These are phyloP conservation scores for Astrothelium macrocarpum DNA, from an alignment of 495 filamentous ascomycete genomes.

Conservation along the genomic window DNA sequence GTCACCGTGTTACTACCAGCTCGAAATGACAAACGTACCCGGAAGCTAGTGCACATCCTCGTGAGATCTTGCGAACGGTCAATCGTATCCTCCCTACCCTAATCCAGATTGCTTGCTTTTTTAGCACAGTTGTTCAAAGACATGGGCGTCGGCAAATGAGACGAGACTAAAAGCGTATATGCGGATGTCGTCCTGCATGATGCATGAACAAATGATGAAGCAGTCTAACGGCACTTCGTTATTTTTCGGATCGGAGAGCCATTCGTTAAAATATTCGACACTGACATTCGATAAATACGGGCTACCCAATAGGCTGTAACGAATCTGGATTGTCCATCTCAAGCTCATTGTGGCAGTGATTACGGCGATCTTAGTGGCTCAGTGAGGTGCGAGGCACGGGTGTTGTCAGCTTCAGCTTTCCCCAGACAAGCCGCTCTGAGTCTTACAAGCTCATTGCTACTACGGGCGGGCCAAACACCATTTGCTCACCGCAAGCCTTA, in stretches of 20 bases:
- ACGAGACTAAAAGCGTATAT: not conserved
- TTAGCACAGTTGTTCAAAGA: no score
- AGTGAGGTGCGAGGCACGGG: not conserved
- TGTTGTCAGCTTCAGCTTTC: conserved; percentile 7
- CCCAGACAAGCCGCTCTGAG: not conserved
- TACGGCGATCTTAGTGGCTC: not conserved
- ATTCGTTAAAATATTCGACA: no score
- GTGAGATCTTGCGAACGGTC: no score
- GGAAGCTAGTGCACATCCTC: no score
- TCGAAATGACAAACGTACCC: no score
- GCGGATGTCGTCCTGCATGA: not conserved
- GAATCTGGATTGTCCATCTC: no score
- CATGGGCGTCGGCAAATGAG: not conserved
- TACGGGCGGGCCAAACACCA: not conserved
- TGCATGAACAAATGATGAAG: not conserved
- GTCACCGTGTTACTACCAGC: no score
- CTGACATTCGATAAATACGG: not conserved
- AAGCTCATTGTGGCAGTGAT: not conserved
- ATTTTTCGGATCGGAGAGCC: no score
- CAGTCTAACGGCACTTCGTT: no score
- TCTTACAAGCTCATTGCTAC: not conserved
- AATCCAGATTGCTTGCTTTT: not conserved
- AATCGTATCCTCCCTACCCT: no score
- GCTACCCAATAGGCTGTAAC: no score
- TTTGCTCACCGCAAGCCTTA: not conserved